Conservation (phyloP, 148 eudicot genomes). For the Limonium bicolor region DNA sequence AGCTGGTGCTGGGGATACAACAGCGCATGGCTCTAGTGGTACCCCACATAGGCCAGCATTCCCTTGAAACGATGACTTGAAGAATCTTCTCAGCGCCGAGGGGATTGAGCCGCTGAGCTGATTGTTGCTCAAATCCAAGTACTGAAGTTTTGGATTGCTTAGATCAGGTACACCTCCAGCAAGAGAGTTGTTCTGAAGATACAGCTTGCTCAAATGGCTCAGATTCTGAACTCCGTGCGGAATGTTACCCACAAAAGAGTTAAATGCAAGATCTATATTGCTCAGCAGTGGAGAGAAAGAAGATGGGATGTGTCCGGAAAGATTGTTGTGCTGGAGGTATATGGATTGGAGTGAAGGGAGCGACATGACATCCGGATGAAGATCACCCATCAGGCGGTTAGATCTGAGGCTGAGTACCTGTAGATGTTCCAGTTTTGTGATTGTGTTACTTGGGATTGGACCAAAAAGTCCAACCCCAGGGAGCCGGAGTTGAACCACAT, state of each 20-base stretch:
- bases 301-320: constrained; percentile 69
- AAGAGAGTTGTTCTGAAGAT: constrained; percentile 62
- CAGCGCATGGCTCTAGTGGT: constrained; percentile 42
- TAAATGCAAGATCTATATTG: constrained; percentile 61
- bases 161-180: constrained; percentile 51
- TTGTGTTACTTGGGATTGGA: constrained; percentile 48
- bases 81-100: constrained; percentile 33
- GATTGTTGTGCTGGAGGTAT: constrained; percentile 51
- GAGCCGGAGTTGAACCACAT: constrained; percentile 48
- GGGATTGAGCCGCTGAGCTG: constrained; percentile 74
- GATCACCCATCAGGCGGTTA: constrained; percentile 44
- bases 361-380: constrained; percentile 57
- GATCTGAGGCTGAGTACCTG: constrained; percentile 56
- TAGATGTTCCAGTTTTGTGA: constrained; percentile 48
- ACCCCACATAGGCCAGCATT: constrained; percentile 56
- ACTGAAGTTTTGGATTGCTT: constrained; percentile 20
- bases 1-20: constrained; percentile 32
- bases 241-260: constrained; percentile 52
- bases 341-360: constrained; percentile 55
- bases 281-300: constrained; percentile 34
- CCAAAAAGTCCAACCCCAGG: constrained; percentile 77
- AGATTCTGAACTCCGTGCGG: constrained; percentile 50
- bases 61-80: constrained; percentile 57
- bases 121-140: constrained; percentile 59
- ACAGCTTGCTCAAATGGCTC: constrained; percentile 33